Evolutionary conservation across 768 basidiomycete genomes (phyloP).

Genomic region (Lactifluus piperatus): DNA sequence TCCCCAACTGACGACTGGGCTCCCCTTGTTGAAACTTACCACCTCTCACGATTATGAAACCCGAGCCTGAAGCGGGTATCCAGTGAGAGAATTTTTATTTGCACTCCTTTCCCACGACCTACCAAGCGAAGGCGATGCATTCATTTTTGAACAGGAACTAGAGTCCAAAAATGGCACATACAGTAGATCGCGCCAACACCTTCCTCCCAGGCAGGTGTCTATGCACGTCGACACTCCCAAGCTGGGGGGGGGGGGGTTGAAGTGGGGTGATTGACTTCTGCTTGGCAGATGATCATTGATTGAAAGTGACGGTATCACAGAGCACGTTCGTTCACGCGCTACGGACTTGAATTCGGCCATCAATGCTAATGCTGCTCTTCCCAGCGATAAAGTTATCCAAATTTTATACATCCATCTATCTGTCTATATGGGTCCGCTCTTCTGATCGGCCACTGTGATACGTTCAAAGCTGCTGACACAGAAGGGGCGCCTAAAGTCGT

Average conservation of each 20-base stretch:
- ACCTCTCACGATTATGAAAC: conserved; percentile 33
- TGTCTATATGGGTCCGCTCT: not conserved
- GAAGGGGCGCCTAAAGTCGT: conserved; percentile 18
- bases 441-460: not conserved
- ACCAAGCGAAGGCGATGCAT: conserved; percentile 35
- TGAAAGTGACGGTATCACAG: conserved; percentile 40
- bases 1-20: conserved; percentile 38
- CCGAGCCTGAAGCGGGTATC: conserved; percentile 39
- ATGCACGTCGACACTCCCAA: conserved; percentile 15
- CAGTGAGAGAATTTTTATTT: conserved; percentile 24
- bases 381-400: conserved; percentile 36
- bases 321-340: conserved; percentile 34
- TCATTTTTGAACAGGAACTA: conserved; percentile 28
- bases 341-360: conserved; percentile 38
- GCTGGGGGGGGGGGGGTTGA: not conserved
- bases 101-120: too few species aligned
- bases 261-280: not conserved
- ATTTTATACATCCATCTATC: not conserved
- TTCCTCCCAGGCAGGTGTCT: conserved; percentile 36
- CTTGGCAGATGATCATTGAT: conserved; percentile 36
- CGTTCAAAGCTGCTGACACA: conserved; percentile 39
- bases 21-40: conserved; percentile 32
- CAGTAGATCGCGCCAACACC: conserved; percentile 32
- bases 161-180: conserved; percentile 35
- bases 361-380: conserved; percentile 32